Conservation (phyloP, 768 basidiomycete genomes). For the Royoungia palumana region DNA sequence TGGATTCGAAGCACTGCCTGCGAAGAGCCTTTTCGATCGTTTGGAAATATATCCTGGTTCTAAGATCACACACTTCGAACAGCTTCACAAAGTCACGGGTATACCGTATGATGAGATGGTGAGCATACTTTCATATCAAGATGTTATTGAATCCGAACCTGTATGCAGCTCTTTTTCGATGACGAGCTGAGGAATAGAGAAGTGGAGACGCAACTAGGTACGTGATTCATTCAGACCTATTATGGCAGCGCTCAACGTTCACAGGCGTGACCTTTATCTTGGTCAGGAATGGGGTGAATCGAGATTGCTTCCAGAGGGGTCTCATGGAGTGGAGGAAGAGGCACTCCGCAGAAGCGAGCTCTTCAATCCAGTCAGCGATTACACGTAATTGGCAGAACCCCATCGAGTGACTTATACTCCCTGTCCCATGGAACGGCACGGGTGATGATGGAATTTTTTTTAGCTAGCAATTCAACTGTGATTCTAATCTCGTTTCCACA, state of each 20-base stretch:
- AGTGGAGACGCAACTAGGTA: slow-evolving; percentile 50
- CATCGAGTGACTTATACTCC: background rate
- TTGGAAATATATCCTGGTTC: slow-evolving; percentile 78
- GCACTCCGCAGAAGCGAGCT: slow-evolving; percentile 24
- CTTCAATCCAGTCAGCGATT: slow-evolving; percentile 5
- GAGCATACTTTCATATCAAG: slow-evolving; percentile 6
- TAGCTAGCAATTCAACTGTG: background rate
- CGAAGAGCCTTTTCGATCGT: slow-evolving; percentile 64
- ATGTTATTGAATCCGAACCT: background rate
- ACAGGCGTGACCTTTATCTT: slow-evolving; percentile 79
- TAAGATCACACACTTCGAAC: slow-evolving; percentile 78
- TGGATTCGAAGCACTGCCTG: slow-evolving; percentile 37
- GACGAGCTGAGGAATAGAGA: slow-evolving; percentile 60
- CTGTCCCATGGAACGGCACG: background rate
- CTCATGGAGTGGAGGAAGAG: slow-evolving; percentile 64
- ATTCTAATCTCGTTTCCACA: background rate
- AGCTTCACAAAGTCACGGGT: slow-evolving; percentile 66
- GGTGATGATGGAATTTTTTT: background rate
- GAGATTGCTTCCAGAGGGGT: slow-evolving; percentile 65
- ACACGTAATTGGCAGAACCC: background rate
- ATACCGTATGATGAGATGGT: slow-evolving; percentile 83
- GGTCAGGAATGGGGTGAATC: slow-evolving; percentile 60
- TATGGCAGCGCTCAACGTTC: background rate
- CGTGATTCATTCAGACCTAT: background rate
- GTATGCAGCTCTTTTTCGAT: slow-evolving; percentile 60